Percentiles rank a stretch among this genome's conserved stretches.
Evolutionary conservation across 2,329 filamentous ascomycete genomes (phyloP).

Genomic region (Bipolaris sorokiniana): DNA sequence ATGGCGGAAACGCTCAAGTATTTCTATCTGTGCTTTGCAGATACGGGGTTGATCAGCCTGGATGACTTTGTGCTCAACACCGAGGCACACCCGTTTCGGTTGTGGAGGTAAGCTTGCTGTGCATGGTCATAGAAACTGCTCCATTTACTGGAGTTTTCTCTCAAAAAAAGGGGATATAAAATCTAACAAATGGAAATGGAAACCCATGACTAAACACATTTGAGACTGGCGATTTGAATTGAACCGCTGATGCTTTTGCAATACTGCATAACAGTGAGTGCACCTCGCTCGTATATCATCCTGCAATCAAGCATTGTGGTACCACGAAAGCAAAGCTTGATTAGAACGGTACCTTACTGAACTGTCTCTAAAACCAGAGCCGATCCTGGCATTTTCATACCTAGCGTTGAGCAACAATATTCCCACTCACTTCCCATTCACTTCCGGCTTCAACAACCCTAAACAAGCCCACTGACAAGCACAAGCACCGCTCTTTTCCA

Average conservation of each 20-base stretch:
- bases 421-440: not conserved
- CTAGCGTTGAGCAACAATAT: not conserved
- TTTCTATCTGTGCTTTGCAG: slow-evolving; percentile 57
- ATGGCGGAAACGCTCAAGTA: slow-evolving; percentile 59
- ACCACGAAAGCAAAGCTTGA: not conserved
- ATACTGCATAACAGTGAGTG: too few relatives aligned
- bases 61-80: slow-evolving; percentile 60
- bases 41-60: slow-evolving; percentile 52
- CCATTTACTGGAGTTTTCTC: slow-evolving; percentile 26
- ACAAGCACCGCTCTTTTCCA: not conserved
- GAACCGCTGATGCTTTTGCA: not conserved
- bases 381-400: not conserved
- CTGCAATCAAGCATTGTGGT: slow-evolving; percentile 11
- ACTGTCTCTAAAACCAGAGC: not conserved
- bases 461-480: not conserved
- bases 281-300: slow-evolving; percentile 27
- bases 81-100: slow-evolving; percentile 57
- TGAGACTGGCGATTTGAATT: not conserved
- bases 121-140: not conserved
- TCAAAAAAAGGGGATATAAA: too few relatives aligned
- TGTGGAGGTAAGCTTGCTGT: slow-evolving; percentile 22
- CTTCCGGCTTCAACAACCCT: too few relatives aligned
- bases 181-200: too few relatives aligned
- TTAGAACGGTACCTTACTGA: not conserved
- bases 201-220: too few relatives aligned